Evolutionary conservation across 2,329 filamentous ascomycete genomes (phyloP), one percentile per base, ranked within the genome.

Genomic region (Alternaria alternata): DNA sequence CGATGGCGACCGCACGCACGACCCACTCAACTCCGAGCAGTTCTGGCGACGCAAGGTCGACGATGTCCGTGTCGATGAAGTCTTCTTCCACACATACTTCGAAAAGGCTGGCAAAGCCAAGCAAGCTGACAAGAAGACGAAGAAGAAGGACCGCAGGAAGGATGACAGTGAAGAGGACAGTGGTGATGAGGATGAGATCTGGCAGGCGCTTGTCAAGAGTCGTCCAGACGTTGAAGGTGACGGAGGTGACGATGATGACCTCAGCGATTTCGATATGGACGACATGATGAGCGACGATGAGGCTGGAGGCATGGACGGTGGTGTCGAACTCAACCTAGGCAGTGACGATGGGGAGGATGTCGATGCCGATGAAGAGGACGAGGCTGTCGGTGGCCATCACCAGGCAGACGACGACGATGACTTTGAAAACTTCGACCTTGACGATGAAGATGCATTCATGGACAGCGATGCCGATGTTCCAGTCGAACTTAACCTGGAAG

Each of bases 81-180:
- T 93, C 39, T 99, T 99, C 87, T 99, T 99, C 87, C 95, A 99
- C 79, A 89, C 93, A 67, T 99, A 99, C 86, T 99, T 99, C 81
- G 89, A 88, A 57, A 86, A 90, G 75, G 81, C 83, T 11, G 86
- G 83, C 49, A 85, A 84, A 65, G 80, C 83, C 68, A 84, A 85
- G 72, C 77, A 77, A 62, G 85, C 83, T 70, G 84, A 85, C 69
- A 86, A 86, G 80, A 85, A 87, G 76, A 80, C 82, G 51, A 82
- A 84, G 66, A 86, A 84, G 71, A 82, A 82, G 51, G 77, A 71
- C 39, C 78, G 78, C 49, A 80, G 79, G 56, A 75, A 80, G 20
- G 82, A 73, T 5, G 74, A 73, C 59, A 71, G 75, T 49, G 77
- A 78, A 55, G 78, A 76, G 60, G 88, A 89, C 57, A 86, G 84